Evolutionary conservation across 1,284 basidiomycete species (phyloP).

Genomic region (Meripilus lineatus): DNA sequence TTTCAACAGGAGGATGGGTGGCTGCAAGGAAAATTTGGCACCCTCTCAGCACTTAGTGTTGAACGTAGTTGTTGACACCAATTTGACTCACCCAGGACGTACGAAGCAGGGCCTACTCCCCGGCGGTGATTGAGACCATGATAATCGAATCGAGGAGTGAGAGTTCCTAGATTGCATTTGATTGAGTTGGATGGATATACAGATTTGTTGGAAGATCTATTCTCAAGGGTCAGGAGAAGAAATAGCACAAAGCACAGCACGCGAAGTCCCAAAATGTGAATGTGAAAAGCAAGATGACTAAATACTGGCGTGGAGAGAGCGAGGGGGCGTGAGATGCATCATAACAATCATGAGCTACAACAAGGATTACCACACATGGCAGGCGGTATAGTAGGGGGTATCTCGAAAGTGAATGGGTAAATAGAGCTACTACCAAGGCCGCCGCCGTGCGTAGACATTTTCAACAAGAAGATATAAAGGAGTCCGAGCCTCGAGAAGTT

Average conservation of each 20-base stretch:
- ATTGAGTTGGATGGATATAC: no score
- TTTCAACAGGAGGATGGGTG: no score
- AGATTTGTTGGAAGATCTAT: neutral
- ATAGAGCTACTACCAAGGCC: constrained; percentile 19
- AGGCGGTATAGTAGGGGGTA: neutral
- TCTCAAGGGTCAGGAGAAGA: neutral
- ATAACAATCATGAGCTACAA: neutral
- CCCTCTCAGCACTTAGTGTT: no score
- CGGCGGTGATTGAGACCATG: no score
- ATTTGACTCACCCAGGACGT: no score
- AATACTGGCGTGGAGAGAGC: neutral
- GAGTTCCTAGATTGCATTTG: no score
- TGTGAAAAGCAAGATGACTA: neutral
- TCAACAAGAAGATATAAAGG: constrained; percentile 51
- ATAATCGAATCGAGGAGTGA: no score
- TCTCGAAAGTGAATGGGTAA: neutral
- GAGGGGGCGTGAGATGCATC: neutral
- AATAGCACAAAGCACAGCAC: neutral
- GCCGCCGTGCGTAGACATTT: constrained; percentile 56
- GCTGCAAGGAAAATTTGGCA: no score
- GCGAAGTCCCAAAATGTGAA: neutral
- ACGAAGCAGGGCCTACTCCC: no score
- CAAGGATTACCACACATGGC: neutral
- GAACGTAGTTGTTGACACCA: no score
- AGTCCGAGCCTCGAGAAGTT: constrained; percentile 43